Base-by-base conservation (phyloP, 139 green algal genomes). In the Micractinium conductrix region DNA sequence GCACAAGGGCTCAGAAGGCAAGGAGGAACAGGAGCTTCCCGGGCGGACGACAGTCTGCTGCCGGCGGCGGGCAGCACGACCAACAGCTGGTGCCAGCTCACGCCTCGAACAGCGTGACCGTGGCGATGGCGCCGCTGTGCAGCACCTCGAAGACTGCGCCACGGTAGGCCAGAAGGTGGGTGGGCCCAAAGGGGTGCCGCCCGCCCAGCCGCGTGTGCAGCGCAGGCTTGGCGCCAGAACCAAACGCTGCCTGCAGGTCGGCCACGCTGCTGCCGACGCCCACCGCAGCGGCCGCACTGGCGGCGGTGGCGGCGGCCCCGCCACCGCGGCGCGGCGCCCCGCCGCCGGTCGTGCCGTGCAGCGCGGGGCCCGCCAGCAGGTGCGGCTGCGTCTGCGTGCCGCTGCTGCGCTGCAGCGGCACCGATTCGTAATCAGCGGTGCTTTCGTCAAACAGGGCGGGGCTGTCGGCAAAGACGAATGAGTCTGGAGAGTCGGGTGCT, bases 91-190 rank as follows among this genome's bases (percentile, higher is more conserved):
- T 28, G 37, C 30, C 67, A 45, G 21, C 45, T 72, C 55, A 82
- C 0, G 58, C 76, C 40, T 62, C 62, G 48, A 93, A 92, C 17
- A 93, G 62, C 14, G 90, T 93, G 22, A 93, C 85, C 7, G 69
- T 81, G 38, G 88, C 89, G 37, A 93, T 84, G 45, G 72, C 37
- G 22, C 90, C 90, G 38, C 50, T 87, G 26, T 81, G 78, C 55
- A 86, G 81, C 37, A 91, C 86, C 76, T 94, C 91, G 80, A 94
- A 93, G 0, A 89, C 91, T 8, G 90, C 67, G 42, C 92, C 80
- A 26, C 83, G 71, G 80, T 91, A 94, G 19, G 90, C 91, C 53
- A 92, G 87, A 44, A 94, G 83, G 67, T 87, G 80, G n/a, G 88
- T 92, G 72, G 90, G 90, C 0, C 88, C 90, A 83, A 89, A 94